Evolutionary conservation across 108 stramenopile genomes (phyloP).

Genomic region (Cyclotella distinguenda): DNA sequence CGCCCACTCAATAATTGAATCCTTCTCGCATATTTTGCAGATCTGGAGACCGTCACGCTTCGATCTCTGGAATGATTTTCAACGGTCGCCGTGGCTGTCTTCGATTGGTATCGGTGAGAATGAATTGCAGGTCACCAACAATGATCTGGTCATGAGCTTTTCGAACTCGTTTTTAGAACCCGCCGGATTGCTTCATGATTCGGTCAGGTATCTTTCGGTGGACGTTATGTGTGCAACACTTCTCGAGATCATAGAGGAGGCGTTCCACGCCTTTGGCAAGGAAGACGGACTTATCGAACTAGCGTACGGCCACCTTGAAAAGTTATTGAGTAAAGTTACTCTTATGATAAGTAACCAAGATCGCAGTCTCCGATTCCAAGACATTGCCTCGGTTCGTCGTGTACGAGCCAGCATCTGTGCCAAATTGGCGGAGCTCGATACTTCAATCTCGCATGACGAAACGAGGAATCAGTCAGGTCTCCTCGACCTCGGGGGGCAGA

Average conservation of each 20-base stretch:
- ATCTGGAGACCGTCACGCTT: conserved; percentile 80
- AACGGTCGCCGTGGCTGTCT: conserved; percentile 68
- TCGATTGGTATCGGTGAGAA: conserved; percentile 57
- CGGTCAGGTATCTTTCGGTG: conserved; percentile 39
- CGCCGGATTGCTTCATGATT: conserved; percentile 1
- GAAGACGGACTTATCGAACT: conserved; percentile 69
- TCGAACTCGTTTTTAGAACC: conserved; percentile 75
- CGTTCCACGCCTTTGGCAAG: conserved; percentile 49
- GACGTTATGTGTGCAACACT: conserved; percentile 54
- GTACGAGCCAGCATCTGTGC: conserved; percentile 30
- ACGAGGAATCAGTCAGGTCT: not conserved
- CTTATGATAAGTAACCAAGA: conserved; percentile 26
- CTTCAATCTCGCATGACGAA: conserved; percentile 16
- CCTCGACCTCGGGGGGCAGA: too few relatives aligned
- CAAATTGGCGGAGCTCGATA: conserved; percentile 14
- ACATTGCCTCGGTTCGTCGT: conserved; percentile 16
- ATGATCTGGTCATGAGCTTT: conserved; percentile 72
- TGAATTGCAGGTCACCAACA: conserved; percentile 52
- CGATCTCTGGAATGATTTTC: conserved; percentile 67
- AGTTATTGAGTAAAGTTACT: conserved; percentile 65
- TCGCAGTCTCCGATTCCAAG: conserved; percentile 23
- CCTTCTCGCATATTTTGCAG: conserved; percentile 60
- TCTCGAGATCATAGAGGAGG: conserved; percentile 53
- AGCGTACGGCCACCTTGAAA: conserved; percentile 67
- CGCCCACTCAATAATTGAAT: conserved; percentile 64